Evolutionary conservation across 2,329 filamentous ascomycete genomes (phyloP), one percentile per base, ranked within the genome.

Genomic region (Daldinia sp.): DNA sequence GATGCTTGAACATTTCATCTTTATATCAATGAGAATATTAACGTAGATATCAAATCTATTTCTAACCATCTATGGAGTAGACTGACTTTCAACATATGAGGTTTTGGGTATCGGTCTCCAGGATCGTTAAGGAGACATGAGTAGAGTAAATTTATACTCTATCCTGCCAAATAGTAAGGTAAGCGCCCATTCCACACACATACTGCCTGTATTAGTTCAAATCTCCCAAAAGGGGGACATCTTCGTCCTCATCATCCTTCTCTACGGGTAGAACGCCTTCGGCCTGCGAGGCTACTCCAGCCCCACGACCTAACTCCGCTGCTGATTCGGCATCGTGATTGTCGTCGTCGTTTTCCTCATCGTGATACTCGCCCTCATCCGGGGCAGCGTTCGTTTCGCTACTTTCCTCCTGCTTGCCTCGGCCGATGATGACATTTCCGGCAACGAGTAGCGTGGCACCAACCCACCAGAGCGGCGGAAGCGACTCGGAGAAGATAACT

Each of bases 391-490:
- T 21, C 10, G 39, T 5, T 17, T 50, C 54, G 1, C n/a, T 25
- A 1, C 25, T 35, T 15, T 59, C 53, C n/a, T 58, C 64, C 29
- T 70, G 71, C n/a, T 71, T 72, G 50, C 91, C 86, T 57, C 85
- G 81, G 2, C 91, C 91, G 66, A 94, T 90, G 61, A 94, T 88
- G 41, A 94, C 90, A 67, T 91, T 93, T 2, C 91, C 91, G 0
- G 85, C 89, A 1, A 94, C 88, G 8, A 94, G 80, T 71, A 94
- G 77, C 3, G 85, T 80, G 0, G 91, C 91, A 10, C 91, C 91
- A 4, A 87, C 77, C 87, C 90, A 94, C 91, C 91, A 94, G 37
- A 93, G 78, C 8, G 85, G 87, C 0, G 91, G 90, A 25, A 94
- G 78, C 1, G 81, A 77, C 78, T 94, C 91, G 19, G 85, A 82